These are phyloP conservation scores for Diaporthe amygdali DNA, from an alignment of 2,329 filamentous ascomycete genomes.

Conservation along the genomic window DNA sequence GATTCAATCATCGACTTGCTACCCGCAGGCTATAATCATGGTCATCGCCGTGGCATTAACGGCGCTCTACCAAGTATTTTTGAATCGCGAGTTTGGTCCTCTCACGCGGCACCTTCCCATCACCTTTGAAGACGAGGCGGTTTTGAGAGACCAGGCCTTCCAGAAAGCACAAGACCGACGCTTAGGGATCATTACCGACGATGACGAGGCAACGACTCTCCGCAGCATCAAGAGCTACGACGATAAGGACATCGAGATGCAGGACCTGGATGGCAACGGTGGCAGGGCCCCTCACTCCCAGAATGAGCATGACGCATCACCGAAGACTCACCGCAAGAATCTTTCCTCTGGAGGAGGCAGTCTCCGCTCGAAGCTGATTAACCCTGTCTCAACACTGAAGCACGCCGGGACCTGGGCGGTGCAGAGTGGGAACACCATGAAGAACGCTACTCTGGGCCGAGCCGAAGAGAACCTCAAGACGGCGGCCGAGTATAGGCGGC, in stretches of 20 bases:
- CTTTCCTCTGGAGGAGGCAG: constrained; percentile 21
- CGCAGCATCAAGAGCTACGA: constrained; percentile 13
- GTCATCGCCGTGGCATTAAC: constrained; percentile 76
- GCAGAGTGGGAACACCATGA: constrained; percentile 54
- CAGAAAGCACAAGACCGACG: constrained; percentile 76
- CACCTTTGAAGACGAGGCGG: constrained; percentile 93
- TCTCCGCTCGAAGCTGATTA: constrained; percentile 16
- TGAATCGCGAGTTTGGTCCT: constrained; percentile 85
- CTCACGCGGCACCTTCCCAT: constrained; percentile 90
- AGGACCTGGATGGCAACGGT: constrained; percentile 33
- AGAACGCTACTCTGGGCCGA: constrained; percentile 49
- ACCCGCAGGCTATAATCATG: constrained; percentile 84
- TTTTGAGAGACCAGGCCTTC: constrained; percentile 88
- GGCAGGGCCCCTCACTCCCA: neutral
- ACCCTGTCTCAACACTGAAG: constrained; percentile 40
- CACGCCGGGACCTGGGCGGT: constrained; percentile 54
- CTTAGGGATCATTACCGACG: constrained; percentile 58
- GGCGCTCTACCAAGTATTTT: constrained; percentile 74
- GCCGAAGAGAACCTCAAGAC: constrained; percentile 45
- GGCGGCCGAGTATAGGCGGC: constrained; percentile 53
- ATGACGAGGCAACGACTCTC: constrained; percentile 42
- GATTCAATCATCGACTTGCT: constrained; percentile 63
- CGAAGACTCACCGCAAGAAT: constrained; percentile 21
- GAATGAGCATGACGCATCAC: neutral
- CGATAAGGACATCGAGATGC: constrained; percentile 41